Evolutionary conservation across 176 grass and related monocot species (phyloP), one percentile per base, ranked within the genome.

Genomic region (Avena sativa): DNA sequence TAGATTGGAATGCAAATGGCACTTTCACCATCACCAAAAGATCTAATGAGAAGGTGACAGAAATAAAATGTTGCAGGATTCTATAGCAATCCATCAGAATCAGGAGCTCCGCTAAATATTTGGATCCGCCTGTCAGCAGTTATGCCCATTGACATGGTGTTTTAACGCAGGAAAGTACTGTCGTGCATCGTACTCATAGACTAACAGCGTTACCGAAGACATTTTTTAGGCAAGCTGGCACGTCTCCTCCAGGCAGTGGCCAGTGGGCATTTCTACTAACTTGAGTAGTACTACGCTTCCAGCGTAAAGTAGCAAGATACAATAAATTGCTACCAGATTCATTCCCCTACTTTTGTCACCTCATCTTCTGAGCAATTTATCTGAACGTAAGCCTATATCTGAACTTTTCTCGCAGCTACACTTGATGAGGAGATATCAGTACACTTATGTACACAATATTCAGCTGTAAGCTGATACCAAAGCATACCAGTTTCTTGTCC

Each of bases 211-310:
- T 50, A 28, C 23, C 9, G 44, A 74, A 58, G 20, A 58, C 17
- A 19, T 56, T 17, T 56, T 17, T 9, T 58, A 58, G 56, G 56
- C 55, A 57, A 61, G 58, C 58, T 61, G 58, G 20, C 9, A 25
- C 9, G 59, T 80, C 32, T 51, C 23, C 79, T 68, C 58, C 36
- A 19, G 78, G 25, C 28, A 46, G 63, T 53, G 62, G 46, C 28
- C 28, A 28, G 79, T 43, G 40, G 49, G 48, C 84, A 56, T 48
- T 25, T 76, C 6, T 38, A 66, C 72, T 85, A 15, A 58, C 61
- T 44, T 69, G 20, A 1, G 8, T 2, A 5, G 60, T 44, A 55
- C 83, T 44, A 55, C 83, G 14, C 59, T 77, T 25, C 46, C 43
- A 62, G 6, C 10, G 10, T 10, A 34, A 47, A 44, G 5, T 15